These are phyloP conservation scores for Taxillus chinensis DNA, from an alignment of 164 flowering plant species.

Conservation along the genomic window DNA sequence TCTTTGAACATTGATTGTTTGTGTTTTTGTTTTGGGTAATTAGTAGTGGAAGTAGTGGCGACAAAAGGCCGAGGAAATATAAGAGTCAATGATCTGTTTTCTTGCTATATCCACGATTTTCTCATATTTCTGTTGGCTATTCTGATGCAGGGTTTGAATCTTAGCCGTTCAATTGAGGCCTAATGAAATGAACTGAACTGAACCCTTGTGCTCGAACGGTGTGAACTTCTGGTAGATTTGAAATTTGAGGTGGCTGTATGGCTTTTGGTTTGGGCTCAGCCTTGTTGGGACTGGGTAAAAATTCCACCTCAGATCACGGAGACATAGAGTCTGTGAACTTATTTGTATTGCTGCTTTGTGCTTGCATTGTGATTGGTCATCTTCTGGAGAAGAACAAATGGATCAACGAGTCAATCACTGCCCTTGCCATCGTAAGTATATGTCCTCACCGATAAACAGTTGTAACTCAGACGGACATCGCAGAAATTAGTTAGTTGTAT, in stretches of 20 bases:
- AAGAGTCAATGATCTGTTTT: background rate
- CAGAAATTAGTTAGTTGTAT: background rate
- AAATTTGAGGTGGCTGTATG: constrained; percentile 4
- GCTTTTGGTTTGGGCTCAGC: constrained; percentile 2
- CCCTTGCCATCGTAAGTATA: constrained; percentile 17
- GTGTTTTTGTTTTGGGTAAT: background rate
- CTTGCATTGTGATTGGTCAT: constrained; percentile 25
- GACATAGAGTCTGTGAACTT: constrained; percentile 10
- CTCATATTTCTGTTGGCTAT: background rate
- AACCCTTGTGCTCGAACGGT: background rate
- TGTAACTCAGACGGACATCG: too few relatives aligned
- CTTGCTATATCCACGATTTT: too few relatives aligned
- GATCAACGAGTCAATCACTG: constrained; percentile 23
- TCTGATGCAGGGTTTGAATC: background rate
- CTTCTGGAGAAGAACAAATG: constrained; percentile 21
- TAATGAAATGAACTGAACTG: background rate
- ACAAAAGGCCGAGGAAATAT: background rate
- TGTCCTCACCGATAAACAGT: background rate
- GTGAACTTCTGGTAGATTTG: background rate
- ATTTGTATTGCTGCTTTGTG: constrained; percentile 19
- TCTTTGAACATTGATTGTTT: background rate
- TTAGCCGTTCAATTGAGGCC: background rate
- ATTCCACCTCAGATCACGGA: constrained; percentile 7
- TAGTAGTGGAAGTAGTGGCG: background rate
- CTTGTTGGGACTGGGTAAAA: constrained; percentile 6